These are phyloP conservation scores for Hydrangea macrophylla DNA, from an alignment of 148 eudicot genomes.

Conservation along the genomic window DNA sequence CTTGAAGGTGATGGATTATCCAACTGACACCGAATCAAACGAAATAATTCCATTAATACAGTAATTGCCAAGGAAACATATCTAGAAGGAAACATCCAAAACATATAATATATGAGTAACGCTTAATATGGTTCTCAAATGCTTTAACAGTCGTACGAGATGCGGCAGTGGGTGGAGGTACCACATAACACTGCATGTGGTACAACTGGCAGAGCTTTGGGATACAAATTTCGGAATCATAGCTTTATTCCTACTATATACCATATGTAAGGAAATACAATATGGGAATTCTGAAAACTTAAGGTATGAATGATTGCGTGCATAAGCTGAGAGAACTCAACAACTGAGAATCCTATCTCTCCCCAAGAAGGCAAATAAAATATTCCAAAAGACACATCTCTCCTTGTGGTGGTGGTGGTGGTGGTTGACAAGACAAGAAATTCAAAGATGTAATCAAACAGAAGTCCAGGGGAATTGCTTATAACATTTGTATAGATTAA, in stretches of 20 bases:
- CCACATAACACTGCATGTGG: no score
- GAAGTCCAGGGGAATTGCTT: not conserved
- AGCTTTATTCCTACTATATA: no score
- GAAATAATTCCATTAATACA: conserved; percentile 9
- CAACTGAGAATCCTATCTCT: not conserved
- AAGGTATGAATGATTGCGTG: not conserved
- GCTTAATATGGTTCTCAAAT: no score
- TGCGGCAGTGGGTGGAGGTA: no score
- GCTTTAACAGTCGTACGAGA: no score
- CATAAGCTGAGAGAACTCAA: not conserved
- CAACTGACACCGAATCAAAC: conserved; percentile 44
- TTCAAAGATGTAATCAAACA: not conserved
- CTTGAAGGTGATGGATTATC: conserved; percentile 57
- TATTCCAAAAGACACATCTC: not conserved
- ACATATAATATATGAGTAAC: no score
- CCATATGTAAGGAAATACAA: not conserved
- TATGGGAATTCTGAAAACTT: not conserved
- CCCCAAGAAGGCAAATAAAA: not conserved
- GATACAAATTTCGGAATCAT: no score
- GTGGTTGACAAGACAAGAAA: not conserved
- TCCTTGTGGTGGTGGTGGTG: not conserved
- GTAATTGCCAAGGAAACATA: not conserved
- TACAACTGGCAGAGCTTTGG: no score
- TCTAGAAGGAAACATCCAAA: not conserved
- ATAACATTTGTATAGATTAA: not conserved